These are phyloP conservation scores for Candida rishiriensis DNA, from an alignment of 805 yeast species.

Conservation along the genomic window DNA sequence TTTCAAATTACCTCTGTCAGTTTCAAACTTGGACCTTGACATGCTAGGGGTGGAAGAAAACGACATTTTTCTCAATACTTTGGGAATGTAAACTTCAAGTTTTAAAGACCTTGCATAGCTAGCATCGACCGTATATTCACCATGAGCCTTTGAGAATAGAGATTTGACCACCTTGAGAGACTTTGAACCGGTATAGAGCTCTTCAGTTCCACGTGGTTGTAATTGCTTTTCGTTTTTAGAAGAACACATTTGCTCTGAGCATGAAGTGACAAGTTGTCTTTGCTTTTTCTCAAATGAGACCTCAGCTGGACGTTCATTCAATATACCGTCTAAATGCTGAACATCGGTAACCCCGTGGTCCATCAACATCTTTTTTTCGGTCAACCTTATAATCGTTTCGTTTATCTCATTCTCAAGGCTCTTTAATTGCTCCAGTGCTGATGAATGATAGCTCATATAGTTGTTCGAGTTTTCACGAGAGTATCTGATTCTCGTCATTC, in stretches of 20 bases:
- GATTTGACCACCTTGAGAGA: background rate
- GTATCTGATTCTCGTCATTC: background rate
- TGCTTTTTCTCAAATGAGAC: background rate
- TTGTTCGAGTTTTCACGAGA: no score
- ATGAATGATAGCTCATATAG: constrained; percentile 4
- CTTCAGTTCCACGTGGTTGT: no score
- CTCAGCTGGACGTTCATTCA: background rate
- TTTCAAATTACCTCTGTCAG: no score
- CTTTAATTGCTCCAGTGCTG: constrained; percentile 9
- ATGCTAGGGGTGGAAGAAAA: constrained; percentile 5
- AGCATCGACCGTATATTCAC: constrained; percentile 10
- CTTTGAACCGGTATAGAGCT: no score
- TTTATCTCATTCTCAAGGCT: no score
- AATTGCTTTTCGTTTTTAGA: no score
- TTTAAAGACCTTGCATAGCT: background rate
- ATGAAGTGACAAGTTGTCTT: background rate
- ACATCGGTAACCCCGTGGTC: constrained; percentile 8
- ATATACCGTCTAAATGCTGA: constrained; percentile 1
- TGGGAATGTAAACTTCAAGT: background rate
- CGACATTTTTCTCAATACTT: constrained; percentile 1
- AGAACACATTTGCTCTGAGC: no score
- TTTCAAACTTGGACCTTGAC: background rate
- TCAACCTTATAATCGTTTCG: constrained; percentile 4
- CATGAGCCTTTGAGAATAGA: background rate
- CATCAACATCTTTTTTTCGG: constrained; percentile 4